Conservation (phyloP, 2,329 filamentous ascomycete genomes). For the Mycocentrospora acerina region DNA sequence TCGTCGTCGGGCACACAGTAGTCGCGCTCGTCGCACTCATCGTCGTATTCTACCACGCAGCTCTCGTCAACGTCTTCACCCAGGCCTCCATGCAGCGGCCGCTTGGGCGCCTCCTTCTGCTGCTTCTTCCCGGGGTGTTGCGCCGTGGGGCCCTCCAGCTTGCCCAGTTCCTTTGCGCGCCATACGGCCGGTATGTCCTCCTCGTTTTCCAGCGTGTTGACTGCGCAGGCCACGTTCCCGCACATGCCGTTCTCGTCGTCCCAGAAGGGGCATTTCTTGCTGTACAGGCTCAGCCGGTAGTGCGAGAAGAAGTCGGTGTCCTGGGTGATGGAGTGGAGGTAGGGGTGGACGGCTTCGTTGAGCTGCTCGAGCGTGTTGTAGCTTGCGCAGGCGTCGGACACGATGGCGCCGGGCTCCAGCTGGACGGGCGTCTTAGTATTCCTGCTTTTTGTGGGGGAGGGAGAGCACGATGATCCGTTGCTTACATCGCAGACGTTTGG, state of each 20-base stretch:
- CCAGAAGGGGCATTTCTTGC: conserved; percentile 96
- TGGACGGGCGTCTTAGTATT: conserved; percentile 50
- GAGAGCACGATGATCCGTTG: conserved; percentile 27
- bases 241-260: conserved; percentile 90
- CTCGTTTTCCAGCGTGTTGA: conserved; percentile 93
- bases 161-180: conserved; percentile 88
- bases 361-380: conserved; percentile 86
- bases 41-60: conserved; percentile 95
- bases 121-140: conserved; percentile 77
- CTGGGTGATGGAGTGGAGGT: conserved; percentile 76
- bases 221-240: conserved; percentile 93
- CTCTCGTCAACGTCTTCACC: conserved; percentile 90
- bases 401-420: conserved; percentile 86
- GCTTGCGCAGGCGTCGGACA: conserved; percentile 91
- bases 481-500: conserved; percentile 60
- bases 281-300: conserved; percentile 92
- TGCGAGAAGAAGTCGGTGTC: conserved; percentile 98
- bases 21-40: conserved; percentile 94
- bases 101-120: conserved; percentile 68
- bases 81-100: conserved; percentile 77
- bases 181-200: conserved; percentile 90
- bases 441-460: conserved; percentile 23
- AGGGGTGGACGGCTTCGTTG: conserved; percentile 74
- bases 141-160: conserved; percentile 88
- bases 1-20: conserved; percentile 97